Evolutionary conservation across 768 basidiomycete genomes (phyloP).

Genomic region (Amanita thiersii): DNA sequence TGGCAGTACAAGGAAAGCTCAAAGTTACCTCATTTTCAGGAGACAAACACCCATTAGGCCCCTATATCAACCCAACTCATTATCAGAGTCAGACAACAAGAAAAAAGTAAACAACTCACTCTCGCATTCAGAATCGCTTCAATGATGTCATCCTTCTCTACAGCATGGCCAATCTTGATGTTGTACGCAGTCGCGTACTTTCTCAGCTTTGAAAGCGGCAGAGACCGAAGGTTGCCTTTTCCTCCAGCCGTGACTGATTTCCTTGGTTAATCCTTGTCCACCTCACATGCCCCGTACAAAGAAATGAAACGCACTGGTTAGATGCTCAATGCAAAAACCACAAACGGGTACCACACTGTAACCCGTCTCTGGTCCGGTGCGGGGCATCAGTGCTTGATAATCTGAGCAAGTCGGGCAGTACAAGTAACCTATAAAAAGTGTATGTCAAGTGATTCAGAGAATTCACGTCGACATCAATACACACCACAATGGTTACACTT

Average conservation of each 20-base stretch:
- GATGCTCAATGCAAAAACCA: conserved; percentile 62
- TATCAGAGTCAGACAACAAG: background rate
- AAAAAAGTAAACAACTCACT: conserved; percentile 28
- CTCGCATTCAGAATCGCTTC: conserved; percentile 48
- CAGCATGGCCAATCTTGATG: conserved; percentile 49
- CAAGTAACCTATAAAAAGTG: conserved; percentile 41
- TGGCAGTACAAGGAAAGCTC: conserved; percentile 5
- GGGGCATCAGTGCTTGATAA: conserved; percentile 74
- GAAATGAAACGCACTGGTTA: conserved; percentile 41
- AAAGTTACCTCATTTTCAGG: conserved; percentile 44
- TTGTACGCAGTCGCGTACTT: conserved; percentile 66
- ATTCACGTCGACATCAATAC: conserved; percentile 13
- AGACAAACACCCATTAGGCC: conserved; percentile 52
- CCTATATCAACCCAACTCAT: conserved; percentile 31
- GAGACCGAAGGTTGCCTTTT: conserved; percentile 41
- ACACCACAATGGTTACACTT: conserved; percentile 73
- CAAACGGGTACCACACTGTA: conserved; percentile 65
- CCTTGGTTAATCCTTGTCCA: conserved; percentile 6
- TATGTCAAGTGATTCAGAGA: conserved; percentile 7
- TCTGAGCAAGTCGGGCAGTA: conserved; percentile 73
- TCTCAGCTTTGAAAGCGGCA: conserved; percentile 56
- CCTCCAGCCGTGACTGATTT: conserved; percentile 62
- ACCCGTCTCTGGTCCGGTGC: conserved; percentile 40
- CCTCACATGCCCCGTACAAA: conserved; percentile 3
- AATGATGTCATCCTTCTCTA: conserved; percentile 77